Evolutionary conservation across 306 rosid species (phyloP).

Genomic region (Prunus campanulata): DNA sequence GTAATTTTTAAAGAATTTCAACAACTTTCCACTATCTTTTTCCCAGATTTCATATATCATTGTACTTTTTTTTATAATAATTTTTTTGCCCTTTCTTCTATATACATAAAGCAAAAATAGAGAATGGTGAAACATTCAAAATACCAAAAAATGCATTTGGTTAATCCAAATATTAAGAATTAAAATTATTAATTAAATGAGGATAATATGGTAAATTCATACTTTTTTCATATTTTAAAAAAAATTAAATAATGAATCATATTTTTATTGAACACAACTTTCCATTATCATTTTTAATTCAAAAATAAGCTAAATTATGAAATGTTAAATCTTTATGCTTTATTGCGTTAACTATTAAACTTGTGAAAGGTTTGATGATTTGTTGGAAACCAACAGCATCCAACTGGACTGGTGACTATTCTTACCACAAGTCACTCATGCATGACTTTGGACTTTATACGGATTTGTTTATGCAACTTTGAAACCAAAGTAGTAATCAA

Average conservation of each 20-base stretch:
- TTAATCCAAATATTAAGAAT: too few species aligned
- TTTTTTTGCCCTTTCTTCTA: background rate
- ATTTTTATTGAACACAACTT: too few species aligned
- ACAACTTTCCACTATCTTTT: background rate
- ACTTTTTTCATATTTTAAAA: too few species aligned
- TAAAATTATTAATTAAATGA: too few species aligned
- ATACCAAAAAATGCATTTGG: too few species aligned
- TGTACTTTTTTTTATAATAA: background rate
- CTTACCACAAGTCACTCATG: background rate
- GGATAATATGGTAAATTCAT: too few species aligned
- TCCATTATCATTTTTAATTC: too few species aligned
- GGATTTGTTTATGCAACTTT: background rate
- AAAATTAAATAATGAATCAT: too few species aligned
- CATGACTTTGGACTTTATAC: background rate
- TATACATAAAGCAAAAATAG: too few species aligned
- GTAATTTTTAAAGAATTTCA: background rate
- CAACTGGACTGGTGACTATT: background rate
- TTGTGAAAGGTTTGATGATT: background rate
- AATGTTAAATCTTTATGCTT: background rate
- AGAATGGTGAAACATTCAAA: too few species aligned
- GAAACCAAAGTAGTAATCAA: background rate
- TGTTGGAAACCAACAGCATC: background rate
- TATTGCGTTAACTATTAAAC: background rate
- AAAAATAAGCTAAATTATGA: background rate
- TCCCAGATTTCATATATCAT: too few species aligned